Evolutionary conservation across 768 basidiomycete genomes (phyloP).

Genomic region (Pulveroboletus sp.): DNA sequence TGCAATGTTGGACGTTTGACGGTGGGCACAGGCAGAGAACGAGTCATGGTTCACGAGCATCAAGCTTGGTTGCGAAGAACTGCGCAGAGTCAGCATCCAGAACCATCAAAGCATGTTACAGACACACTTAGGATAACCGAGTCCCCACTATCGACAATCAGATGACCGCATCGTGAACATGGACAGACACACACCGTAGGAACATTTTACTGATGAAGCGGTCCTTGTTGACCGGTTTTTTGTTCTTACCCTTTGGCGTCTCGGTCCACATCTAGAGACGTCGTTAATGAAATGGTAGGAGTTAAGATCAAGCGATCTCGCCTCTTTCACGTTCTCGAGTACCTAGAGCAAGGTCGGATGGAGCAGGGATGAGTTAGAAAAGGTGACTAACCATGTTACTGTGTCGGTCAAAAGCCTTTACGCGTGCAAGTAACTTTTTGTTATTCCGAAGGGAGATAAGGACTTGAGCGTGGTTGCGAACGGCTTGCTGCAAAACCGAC

Average conservation of each 20-base stretch:
- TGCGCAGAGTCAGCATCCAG: slow-evolving; percentile 37
- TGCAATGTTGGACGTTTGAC: not conserved
- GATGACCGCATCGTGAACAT: slow-evolving; percentile 3
- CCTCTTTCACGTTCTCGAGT: slow-evolving; percentile 98
- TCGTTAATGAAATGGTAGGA: slow-evolving; percentile 23
- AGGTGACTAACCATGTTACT: slow-evolving; percentile 83
- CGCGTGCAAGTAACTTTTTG: slow-evolving; percentile 92
- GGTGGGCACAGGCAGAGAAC: not conserved
- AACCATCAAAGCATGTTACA: slow-evolving; percentile 4
- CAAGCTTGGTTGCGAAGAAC: slow-evolving; percentile 75
- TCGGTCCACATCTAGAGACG: slow-evolving; percentile 94
- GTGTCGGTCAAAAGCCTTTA: slow-evolving; percentile 98
- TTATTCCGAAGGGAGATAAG: slow-evolving; percentile 97
- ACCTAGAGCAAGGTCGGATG: slow-evolving; percentile 47
- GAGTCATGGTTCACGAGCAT: not conserved
- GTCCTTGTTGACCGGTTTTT: slow-evolving; percentile 98
- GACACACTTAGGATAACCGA: slow-evolving; percentile 93
- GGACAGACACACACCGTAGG: slow-evolving; percentile 54
- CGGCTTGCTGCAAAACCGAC: slow-evolving; percentile 94
- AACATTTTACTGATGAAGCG: slow-evolving; percentile 99
- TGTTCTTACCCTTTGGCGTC: slow-evolving; percentile 94
- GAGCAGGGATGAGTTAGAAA: not conserved
- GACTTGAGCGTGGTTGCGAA: slow-evolving; percentile 96
- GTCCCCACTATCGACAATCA: slow-evolving; percentile 63
- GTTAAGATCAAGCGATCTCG: slow-evolving; percentile 28